phyloP scores from a whole-genome alignment of 331 rosid species.

The Acacia pycnantha region DNA sequence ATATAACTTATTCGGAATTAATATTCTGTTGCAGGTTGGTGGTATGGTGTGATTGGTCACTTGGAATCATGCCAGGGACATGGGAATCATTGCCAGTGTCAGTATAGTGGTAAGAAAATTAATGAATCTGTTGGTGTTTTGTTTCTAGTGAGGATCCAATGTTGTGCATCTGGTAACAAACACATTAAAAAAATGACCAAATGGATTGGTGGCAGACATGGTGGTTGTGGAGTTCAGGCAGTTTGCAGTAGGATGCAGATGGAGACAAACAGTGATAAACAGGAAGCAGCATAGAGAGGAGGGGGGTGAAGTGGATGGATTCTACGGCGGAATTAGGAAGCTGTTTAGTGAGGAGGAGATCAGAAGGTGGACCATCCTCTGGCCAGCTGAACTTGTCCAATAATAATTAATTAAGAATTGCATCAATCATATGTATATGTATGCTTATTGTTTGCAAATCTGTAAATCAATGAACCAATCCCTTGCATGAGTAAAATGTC shows the following conservation, averaged over 20 bases:
- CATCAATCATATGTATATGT: neutral
- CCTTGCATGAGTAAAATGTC: too few relatives aligned
- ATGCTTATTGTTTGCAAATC: neutral
- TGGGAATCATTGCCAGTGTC: constrained; percentile 45
- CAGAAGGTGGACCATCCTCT: neutral
- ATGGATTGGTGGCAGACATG: constrained; percentile 34
- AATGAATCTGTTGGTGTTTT: neutral
- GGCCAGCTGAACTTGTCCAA: neutral
- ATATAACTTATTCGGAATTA: neutral
- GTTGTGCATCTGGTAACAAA: neutral
- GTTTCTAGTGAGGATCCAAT: neutral
- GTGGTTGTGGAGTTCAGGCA: constrained; percentile 66
- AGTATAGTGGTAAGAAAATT: constrained; percentile 42
- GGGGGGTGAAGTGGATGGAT: neutral
- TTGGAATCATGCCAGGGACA: constrained; percentile 39
- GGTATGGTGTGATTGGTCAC: constrained; percentile 61
- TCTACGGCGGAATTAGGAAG: constrained; percentile 11
- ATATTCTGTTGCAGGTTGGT: constrained; percentile 51
- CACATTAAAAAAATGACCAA: neutral
- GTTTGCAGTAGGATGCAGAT: constrained; percentile 48
- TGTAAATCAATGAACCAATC: neutral
- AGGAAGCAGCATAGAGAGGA: constrained; percentile 39
- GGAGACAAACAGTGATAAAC: constrained; percentile 49
- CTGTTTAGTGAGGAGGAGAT: neutral
- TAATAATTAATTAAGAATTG: neutral